phyloP scores from a whole-genome alignment of 2,329 filamentous ascomycete species.

The Davidsoniella eucalypti region DNA sequence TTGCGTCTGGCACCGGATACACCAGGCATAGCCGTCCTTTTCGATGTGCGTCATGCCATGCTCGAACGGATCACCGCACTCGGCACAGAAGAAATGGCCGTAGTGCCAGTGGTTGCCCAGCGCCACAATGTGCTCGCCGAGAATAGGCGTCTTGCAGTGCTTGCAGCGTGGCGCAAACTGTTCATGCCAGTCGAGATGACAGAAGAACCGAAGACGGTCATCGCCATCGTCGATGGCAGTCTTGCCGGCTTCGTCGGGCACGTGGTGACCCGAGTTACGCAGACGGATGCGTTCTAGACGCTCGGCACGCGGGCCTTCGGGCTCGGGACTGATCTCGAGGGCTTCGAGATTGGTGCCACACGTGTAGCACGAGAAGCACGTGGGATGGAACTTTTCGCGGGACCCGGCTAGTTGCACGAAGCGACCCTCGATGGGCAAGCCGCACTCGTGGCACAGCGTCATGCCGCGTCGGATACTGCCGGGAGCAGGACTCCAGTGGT shows the following conservation, averaged over 20 bases:
- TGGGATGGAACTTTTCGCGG: conserved; percentile 67
- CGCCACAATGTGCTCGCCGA: conserved; percentile 85
- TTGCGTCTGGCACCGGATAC: conserved; percentile 79
- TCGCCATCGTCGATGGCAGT: conserved; percentile 58
- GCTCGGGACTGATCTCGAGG: conserved; percentile 91
- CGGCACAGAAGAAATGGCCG: conserved; percentile 96
- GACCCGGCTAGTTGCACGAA: conserved; percentile 70
- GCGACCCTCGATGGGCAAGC: conserved; percentile 70
- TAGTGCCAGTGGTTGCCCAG: conserved; percentile 94
- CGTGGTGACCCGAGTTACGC: conserved; percentile 38
- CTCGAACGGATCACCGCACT: conserved; percentile 92
- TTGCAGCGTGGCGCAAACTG: conserved; percentile 84
- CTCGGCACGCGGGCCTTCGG: conserved; percentile 50
- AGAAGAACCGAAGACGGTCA: conserved; percentile 69
- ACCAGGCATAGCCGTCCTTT: conserved; percentile 97
- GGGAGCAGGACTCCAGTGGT: conserved; percentile 44
- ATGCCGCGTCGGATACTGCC: conserved; percentile 31
- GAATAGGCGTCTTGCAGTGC: conserved; percentile 89
- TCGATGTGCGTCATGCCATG: conserved; percentile 59
- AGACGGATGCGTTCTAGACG: conserved; percentile 58
- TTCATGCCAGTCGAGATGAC: conserved; percentile 98
- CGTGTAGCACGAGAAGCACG: conserved; percentile 79
- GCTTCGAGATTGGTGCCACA: conserved; percentile 83
- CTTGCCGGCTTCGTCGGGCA: conserved; percentile 45
- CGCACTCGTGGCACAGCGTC: conserved; percentile 71